A percentile compares a stretch with the other conserved stretches of the same genome.
These are phyloP conservation scores for Musa beccarii DNA, from an alignment of 176 grass and related monocot species.

Conservation along the genomic window DNA sequence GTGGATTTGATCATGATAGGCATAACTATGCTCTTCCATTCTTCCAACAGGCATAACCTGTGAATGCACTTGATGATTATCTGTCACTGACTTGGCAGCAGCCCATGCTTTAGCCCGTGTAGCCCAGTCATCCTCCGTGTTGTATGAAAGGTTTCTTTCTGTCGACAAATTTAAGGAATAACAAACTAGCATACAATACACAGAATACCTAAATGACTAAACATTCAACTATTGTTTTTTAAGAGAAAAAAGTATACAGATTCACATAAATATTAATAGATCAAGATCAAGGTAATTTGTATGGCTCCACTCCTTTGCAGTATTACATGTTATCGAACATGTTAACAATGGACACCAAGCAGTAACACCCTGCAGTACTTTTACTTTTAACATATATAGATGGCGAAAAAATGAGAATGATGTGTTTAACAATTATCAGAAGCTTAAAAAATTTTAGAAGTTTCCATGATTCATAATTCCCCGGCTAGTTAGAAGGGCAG, in stretches of 20 bases:
- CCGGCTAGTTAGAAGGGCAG: too few species aligned
- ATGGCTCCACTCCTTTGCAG: too few species aligned
- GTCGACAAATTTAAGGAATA: constrained; percentile 22
- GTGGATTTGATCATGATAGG: constrained; percentile 48
- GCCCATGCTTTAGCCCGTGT: constrained; percentile 80
- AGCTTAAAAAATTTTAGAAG: background rate
- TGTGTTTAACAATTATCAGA: background rate
- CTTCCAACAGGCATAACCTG: constrained; percentile 33
- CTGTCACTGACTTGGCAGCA: constrained; percentile 52
- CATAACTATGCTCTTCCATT: constrained; percentile 38
- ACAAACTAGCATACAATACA: constrained; percentile 2
- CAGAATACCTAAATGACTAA: background rate
- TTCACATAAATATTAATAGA: background rate
- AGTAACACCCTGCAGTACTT: background rate
- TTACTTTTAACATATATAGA: background rate
- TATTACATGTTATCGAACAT: too few species aligned
- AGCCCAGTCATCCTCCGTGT: constrained; percentile 74
- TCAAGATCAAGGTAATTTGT: too few species aligned
- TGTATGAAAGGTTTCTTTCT: constrained; percentile 23
- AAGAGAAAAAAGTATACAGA: background rate
- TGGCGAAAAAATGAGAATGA: background rate
- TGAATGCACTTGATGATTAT: constrained; percentile 42
- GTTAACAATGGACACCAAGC: background rate
- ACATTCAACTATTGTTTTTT: background rate
- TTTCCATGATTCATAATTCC: background rate